Conservation (phyloP, 2,329 filamentous ascomycete species). For the Pseudogymnoascus sp. region DNA sequence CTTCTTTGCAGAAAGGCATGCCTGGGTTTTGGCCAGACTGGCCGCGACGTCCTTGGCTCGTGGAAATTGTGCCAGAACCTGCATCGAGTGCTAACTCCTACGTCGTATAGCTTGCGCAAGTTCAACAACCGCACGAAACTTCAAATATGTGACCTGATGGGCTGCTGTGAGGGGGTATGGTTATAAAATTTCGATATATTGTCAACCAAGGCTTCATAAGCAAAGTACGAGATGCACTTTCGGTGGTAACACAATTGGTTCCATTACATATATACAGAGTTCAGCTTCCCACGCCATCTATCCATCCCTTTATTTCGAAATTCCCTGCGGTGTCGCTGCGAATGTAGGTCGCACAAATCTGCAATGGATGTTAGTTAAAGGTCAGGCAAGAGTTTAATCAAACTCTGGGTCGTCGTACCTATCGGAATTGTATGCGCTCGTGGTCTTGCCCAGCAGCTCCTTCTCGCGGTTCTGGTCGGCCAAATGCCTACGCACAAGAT, state of each 20-base stretch:
- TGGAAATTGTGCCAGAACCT: neutral
- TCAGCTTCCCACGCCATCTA: neutral
- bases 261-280: conserved; percentile 11
- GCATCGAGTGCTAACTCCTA: neutral
- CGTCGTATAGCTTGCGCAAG: neutral
- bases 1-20: no score
- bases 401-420: conserved; percentile 48
- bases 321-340: conserved; percentile 54
- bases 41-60: neutral
- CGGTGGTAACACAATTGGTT: conserved; percentile 5
- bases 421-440: conserved; percentile 80
- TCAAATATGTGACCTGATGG: neutral
- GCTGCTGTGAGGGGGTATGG: neutral
- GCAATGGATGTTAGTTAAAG: conserved; percentile 10
- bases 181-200: conserved; percentile 4
- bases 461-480: conserved; percentile 87
- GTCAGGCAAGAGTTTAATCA: conserved; percentile 13
- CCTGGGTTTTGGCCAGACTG: neutral
- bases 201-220: conserved; percentile 6
- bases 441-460: conserved; percentile 76
- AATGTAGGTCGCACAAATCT: conserved; percentile 80
- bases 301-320: conserved; percentile 7
- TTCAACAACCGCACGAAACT: neutral
- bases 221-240: neutral
- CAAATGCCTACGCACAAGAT: conserved; percentile 78